Evolutionary conservation across 2,329 filamentous ascomycete genomes (phyloP), one percentile per base, ranked within the genome.

Genomic region (Xylaria hypoxylon): DNA sequence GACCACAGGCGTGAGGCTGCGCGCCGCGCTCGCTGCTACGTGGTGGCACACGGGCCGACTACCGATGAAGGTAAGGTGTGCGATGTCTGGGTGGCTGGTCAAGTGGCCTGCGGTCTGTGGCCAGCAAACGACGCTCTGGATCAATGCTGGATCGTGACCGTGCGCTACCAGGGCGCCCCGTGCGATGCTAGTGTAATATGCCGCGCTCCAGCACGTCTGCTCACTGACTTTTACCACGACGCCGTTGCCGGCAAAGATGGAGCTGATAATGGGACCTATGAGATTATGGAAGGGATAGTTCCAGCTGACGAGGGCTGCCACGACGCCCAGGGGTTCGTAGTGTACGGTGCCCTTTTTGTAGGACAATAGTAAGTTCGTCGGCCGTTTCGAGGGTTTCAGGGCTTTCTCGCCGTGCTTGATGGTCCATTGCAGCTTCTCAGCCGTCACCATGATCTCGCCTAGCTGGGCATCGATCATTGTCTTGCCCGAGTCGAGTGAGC

Each of bases 241-340:
- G 58, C 89, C 93, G 77, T 98, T 97, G 52, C 96, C 96, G 15
- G 94, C 86, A 77, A 98, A 98, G 57, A 98, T 86, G 17, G 92
- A 90, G 71, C 92, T 94, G 77, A 98, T 96, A 71, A 97, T 87
- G 15, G 95, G 96, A 0, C 92, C 93, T 52, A 98, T 88, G 69
- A 98, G 85, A 80, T 99, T 99, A 82, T 99, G 96, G 80, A 98
- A 97, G 50, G 93, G 90, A 77, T 94, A 98, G 82, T 99, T 99
- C 96, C 96, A 99, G 77, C 92, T 96, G 48, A 99, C 93, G 59
- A 95, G 90, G 19, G 96, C 95, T 11, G 93, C 91, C 5, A 99
- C 92, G 40, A 99, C 93, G 17, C 96, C 96, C 22, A 98, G 83
- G 15, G 96, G 95, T 80, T 99, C 94, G 79, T 97, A 99, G 56